Evolutionary conservation across 2,329 filamentous ascomycete species (phyloP).

Genomic region (Talaromyces rugulosus): DNA sequence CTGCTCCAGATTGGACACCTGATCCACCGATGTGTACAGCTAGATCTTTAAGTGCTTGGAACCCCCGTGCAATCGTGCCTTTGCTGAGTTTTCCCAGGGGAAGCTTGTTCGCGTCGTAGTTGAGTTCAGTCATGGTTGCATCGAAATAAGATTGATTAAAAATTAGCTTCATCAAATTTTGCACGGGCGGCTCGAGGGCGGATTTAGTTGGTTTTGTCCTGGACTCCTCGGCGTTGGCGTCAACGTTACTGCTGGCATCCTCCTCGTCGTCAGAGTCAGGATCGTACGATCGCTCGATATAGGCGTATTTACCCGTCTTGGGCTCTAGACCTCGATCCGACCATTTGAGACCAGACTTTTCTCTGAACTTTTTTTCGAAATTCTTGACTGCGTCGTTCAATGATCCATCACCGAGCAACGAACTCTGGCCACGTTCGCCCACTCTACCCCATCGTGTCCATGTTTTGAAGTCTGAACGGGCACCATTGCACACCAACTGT

Average conservation of each 20-base stretch:
- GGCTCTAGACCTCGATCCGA: constrained; percentile 43
- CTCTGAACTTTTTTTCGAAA: constrained; percentile 56
- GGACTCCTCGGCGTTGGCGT: constrained; percentile 46
- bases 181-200: constrained; percentile 56
- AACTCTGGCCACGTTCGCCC: constrained; percentile 48
- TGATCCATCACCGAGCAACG: constrained; percentile 35
- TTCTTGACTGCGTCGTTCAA: constrained; percentile 37
- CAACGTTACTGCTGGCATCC: neutral
- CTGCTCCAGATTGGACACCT: constrained; percentile 44
- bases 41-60: constrained; percentile 71
- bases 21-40: constrained; percentile 60
- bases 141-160: constrained; percentile 74
- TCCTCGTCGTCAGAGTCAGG: constrained; percentile 49
- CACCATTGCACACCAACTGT: constrained; percentile 11
- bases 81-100: constrained; percentile 83
- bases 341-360: constrained; percentile 53
- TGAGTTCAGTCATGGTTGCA: constrained; percentile 44
- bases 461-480: constrained; percentile 43
- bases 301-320: constrained; percentile 65
- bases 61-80: constrained; percentile 68
- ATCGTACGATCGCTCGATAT: constrained; percentile 73
- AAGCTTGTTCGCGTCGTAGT: constrained; percentile 59
- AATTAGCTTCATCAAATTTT: constrained; percentile 72
- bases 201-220: constrained; percentile 45
- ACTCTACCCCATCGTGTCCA: constrained; percentile 84